Evolutionary conservation across 1,139 yeast species (phyloP), one percentile per base, ranked within the genome.

Genomic region (Kodamaea suecica): DNA sequence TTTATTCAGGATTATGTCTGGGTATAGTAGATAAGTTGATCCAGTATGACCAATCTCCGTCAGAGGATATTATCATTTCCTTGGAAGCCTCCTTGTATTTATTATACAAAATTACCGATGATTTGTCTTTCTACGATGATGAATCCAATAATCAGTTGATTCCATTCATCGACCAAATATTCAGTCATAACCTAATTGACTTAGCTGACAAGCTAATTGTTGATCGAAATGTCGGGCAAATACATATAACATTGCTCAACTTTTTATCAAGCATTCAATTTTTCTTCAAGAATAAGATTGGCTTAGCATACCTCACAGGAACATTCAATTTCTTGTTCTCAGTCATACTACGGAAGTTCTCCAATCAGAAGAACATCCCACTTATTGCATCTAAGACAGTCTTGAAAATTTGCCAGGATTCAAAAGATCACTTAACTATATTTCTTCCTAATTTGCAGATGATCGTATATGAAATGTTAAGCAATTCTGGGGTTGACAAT

Each of bases 81-180:
- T 61, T 84, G 4, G 97, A 90, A 54, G 76, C 87, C 1, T 79
- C 87, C 15, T 55, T 87, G 28, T 85, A 69, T 51, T 62, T 87
- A 16, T 52, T 87, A 10, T 77, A 68, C 47, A 74, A 78, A 30
- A 75, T 67, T 40, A 68, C 73, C 9, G 64, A 70, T 36, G 80
- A 73, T 53, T 57, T 76, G 43, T 63, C 68, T 2, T 69, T 69
- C 47, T 66, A 65, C 40, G 73, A 67, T 33, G 64, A 62, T n/a
- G 58, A 52, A 21, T 49, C 53, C 5, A 47, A 55, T 4, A 44
- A 41, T 3, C 42, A 43, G 2, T 49, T 69, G 15, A 38, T 55
- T 1, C 63, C 66, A 1, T 49, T 47, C 29, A 52, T 66, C 1
- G 44, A 57, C 14, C 45, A 38, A 6, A 29, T 69, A 4, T 61